Evolutionary conservation across 2,329 filamentous ascomycete species (phyloP), one percentile per base, ranked within the genome.

Genomic region (Mycocentrospora acerina): DNA sequence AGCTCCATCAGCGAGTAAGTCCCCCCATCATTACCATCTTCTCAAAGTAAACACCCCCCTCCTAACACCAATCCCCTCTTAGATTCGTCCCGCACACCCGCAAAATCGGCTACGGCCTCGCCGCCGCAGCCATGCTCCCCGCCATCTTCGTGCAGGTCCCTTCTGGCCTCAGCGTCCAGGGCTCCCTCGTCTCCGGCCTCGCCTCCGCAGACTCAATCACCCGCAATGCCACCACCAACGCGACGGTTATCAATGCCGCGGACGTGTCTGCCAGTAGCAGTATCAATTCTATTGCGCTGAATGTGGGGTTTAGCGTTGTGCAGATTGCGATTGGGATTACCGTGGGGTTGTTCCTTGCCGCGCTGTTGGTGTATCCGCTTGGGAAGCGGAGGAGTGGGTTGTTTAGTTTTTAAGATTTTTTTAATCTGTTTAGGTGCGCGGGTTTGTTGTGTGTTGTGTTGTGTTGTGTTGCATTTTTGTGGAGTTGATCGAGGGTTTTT

Each of bases 61-160:
- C 19, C 29, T 37, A 34, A 34, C 29, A 17, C 10, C 17, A n/a
- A n/a, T n/a, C n/a, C n/a, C n/a, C n/a, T 14, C 7, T 7, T 25
- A 29, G 39, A 13, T 59, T 57, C 22, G 54, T 59, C 5, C 62
- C 66, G 1, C 52, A 58, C 19, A 46, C 48, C 1, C 64, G 66
- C 16, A 67, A 67, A 26, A 65, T 69, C 5, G 82, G 85, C 10
- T 89, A 90, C 61, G 86, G 86, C 2, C 79, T 95, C 2, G 90
- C 90, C 0, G 89, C 89, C 0, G 88, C 88, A 0, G 85, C 87
- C 2, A 88, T 95, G 75, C 71, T 95, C 8, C 90, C 90, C 0
- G 90, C 86, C 4, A 94, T 95, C 48, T 94, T 94, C 47, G 78
- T 82, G 2, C 78, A 82, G 42, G 80, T 83, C 0, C 80, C 80